Evolutionary conservation across 108 stramenopile genomes (phyloP).

Genomic region (Aureococcus anophagefferens): DNA sequence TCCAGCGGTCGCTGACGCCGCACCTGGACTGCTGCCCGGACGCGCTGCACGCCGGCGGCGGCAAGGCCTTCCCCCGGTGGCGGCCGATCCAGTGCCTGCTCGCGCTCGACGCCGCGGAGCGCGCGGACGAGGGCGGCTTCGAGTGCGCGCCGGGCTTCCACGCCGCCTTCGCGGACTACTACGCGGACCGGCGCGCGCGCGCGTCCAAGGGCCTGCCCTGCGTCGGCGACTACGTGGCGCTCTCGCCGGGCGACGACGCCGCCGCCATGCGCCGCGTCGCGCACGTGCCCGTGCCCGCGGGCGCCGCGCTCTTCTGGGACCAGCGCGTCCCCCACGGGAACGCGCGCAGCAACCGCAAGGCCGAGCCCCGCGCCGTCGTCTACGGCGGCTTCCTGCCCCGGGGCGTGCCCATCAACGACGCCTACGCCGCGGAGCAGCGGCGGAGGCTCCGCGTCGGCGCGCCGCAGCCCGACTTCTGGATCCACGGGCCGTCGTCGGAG

Average conservation of each 20-base stretch:
- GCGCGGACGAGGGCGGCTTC: constrained; percentile 75
- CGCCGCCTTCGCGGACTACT: constrained; percentile 58
- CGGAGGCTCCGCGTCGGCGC: not conserved
- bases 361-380: not conserved
- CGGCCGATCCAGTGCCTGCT: constrained; percentile 86
- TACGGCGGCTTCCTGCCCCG: not conserved
- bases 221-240: constrained; percentile 79
- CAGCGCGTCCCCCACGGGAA: constrained; percentile 82
- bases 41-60: constrained; percentile 34
- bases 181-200: not conserved
- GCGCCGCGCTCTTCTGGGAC: constrained; percentile 77
- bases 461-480: not conserved
- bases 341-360: constrained; percentile 50
- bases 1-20: constrained; percentile 81
- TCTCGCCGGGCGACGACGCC: constrained; percentile 68
- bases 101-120: constrained; percentile 60
- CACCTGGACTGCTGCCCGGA: constrained; percentile 89
- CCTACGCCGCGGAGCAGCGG: not conserved
- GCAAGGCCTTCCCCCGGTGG: constrained; percentile 53
- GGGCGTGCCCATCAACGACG: not conserved
- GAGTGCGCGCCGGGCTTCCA: constrained; percentile 83
- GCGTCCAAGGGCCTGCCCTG: constrained; percentile 34
- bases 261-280: constrained; percentile 52
- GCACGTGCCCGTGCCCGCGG: constrained; percentile 69
- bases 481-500: too few species aligned